Evolutionary conservation across 1,284 basidiomycete genomes (phyloP).

Genomic region (Violaceomyces palustris): DNA sequence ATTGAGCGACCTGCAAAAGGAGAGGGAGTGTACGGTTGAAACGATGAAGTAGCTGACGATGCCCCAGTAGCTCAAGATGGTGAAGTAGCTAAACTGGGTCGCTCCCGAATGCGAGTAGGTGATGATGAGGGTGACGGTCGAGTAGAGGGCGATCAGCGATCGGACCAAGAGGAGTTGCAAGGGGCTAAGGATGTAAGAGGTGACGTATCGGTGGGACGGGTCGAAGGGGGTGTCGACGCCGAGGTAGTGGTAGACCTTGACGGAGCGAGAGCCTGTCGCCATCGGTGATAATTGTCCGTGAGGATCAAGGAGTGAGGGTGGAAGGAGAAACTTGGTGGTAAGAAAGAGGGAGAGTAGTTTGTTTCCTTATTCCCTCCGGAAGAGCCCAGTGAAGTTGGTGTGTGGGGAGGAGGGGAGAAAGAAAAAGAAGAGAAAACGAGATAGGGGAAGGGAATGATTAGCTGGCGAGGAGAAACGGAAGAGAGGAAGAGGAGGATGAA

Average conservation of each 20-base stretch:
- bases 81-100: slow-evolving; percentile 26
- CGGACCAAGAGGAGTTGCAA: slow-evolving; percentile 58
- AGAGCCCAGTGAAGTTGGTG: too few relatives aligned
- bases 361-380: too few relatives aligned
- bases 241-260: slow-evolving; percentile 35
- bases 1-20: slow-evolving; percentile 20
- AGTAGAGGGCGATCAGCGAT: slow-evolving; percentile 59
- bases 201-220: slow-evolving; percentile 58
- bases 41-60: slow-evolving; percentile 17
- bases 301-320: too few relatives aligned
- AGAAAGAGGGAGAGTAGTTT: too few relatives aligned
- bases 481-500: neutral
- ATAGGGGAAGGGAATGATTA: too few relatives aligned
- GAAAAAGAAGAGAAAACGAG: too few relatives aligned
- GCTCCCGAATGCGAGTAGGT: slow-evolving; percentile 46
- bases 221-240: slow-evolving; percentile 59
- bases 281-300: too few relatives aligned
- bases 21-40: slow-evolving; percentile 18
- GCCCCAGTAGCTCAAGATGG: slow-evolving; percentile 23
- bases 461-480: too few relatives aligned
- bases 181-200: slow-evolving; percentile 61
- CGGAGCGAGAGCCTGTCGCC: too few relatives aligned
- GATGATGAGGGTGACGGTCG: slow-evolving; percentile 57
- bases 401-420: too few relatives aligned
- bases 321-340: too few relatives aligned